phyloP scores from a whole-genome alignment of 2,329 filamentous ascomycete genomes.

The Elsinoe australis region DNA sequence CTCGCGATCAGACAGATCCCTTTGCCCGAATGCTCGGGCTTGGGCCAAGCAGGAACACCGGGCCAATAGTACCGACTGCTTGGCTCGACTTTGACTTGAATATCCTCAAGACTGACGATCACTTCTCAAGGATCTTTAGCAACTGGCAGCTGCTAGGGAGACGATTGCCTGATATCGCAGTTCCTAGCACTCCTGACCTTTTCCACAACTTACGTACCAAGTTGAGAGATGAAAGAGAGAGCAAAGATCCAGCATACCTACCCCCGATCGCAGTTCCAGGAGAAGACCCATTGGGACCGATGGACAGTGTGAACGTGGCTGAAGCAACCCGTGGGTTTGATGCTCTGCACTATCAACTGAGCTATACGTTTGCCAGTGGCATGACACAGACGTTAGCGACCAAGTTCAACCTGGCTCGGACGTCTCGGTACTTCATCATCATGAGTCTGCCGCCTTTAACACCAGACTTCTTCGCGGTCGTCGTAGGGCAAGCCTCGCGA shows the following conservation, averaged over 20 bases:
- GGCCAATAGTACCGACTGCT: conserved; percentile 28
- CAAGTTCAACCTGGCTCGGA: conserved; percentile 36
- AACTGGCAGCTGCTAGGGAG: conserved; percentile 34
- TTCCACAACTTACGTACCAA: conserved; percentile 39
- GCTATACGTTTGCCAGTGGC: conserved; percentile 31
- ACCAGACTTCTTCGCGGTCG: conserved; percentile 19
- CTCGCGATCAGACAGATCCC: conserved; percentile 2
- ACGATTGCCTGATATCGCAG: conserved; percentile 39
- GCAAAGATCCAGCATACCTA: conserved; percentile 43
- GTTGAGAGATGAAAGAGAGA: conserved; percentile 41
- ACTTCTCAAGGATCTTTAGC: conserved; percentile 39
- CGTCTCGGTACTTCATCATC: conserved; percentile 40
- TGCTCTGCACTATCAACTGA: conserved; percentile 36
- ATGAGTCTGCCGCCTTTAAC: conserved; percentile 33
- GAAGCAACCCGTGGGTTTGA: conserved; percentile 38
- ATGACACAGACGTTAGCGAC: conserved; percentile 32
- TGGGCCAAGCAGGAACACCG: neutral
- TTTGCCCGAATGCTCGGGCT: neutral
- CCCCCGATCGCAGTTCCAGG: conserved; percentile 41
- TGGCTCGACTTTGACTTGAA: conserved; percentile 43
- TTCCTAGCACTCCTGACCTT: conserved; percentile 35
- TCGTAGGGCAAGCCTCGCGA: conserved; percentile 12
- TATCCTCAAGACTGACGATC: conserved; percentile 39
- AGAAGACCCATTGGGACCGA: conserved; percentile 37
- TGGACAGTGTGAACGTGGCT: conserved; percentile 38